phyloP scores from a whole-genome alignment of 441 rosid genomes.

The Francoa sonchifolia region DNA sequence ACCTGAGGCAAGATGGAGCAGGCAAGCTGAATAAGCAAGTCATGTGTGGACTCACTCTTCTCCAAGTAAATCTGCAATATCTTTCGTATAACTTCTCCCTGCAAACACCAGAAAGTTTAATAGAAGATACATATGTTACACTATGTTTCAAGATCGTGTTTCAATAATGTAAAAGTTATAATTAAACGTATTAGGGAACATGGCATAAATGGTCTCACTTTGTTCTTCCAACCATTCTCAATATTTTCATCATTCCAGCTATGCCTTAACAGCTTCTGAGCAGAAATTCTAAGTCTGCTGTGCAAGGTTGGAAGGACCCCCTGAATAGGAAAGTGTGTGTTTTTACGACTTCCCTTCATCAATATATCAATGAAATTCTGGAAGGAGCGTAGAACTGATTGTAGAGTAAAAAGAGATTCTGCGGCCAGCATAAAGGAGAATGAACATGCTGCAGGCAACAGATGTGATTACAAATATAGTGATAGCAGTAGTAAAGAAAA shows the following conservation, averaged over 20 bases:
- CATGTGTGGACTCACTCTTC: slow-evolving; percentile 42
- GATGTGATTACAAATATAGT: slow-evolving; percentile 10
- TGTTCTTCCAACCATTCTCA: slow-evolving; percentile 66
- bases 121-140: slow-evolving; percentile 2
- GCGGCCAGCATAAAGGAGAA: slow-evolving; percentile 58
- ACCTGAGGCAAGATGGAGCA: slow-evolving; percentile 68
- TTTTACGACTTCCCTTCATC: slow-evolving; percentile 25
- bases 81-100: slow-evolving; percentile 68
- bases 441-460: slow-evolving; percentile 55
- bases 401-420: slow-evolving; percentile 54
- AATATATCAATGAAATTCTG: slow-evolving; percentile 25
- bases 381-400: slow-evolving; percentile 37
- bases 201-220: slow-evolving; percentile 31
- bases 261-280: slow-evolving; percentile 54
- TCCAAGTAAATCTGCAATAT: slow-evolving; percentile 57
- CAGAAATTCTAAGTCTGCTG: slow-evolving; percentile 47
- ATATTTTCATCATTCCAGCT: slow-evolving; percentile 39
- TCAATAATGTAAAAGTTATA: too few relatives aligned
- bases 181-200: slow-evolving; percentile 9
- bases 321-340: slow-evolving; percentile 13
- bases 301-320: slow-evolving; percentile 27
- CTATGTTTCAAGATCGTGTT: neutral
- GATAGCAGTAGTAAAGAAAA: neutral
- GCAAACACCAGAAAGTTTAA: slow-evolving; percentile 15
- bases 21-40: slow-evolving; percentile 60